Evolutionary conservation across 176 grass and related monocot genomes (phyloP).

Genomic region (Juncus effusus): DNA sequence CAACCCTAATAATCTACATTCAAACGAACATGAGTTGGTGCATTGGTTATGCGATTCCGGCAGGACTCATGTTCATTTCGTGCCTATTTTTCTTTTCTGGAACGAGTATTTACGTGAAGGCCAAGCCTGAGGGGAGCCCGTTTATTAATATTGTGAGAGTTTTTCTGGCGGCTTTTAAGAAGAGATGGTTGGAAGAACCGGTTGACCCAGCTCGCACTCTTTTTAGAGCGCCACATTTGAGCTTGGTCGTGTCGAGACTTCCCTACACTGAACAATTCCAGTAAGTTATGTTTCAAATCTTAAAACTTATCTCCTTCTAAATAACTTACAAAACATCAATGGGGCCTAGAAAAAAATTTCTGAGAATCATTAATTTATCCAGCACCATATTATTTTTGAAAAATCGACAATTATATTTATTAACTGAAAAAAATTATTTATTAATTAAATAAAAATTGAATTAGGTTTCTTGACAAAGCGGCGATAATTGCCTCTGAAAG

Average conservation of each 20-base stretch:
- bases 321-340: too few relatives aligned
- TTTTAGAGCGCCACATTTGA: conserved; percentile 43
- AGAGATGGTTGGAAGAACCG: conserved; percentile 15
- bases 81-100: conserved; percentile 63
- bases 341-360: too few relatives aligned
- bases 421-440: too few relatives aligned
- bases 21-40: conserved; percentile 73
- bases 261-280: conserved; percentile 64
- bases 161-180: conserved; percentile 35
- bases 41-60: conserved; percentile 54
- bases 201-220: conserved; percentile 26
- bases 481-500: conserved; percentile 30
- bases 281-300: conserved; percentile 14
- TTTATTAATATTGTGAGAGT: conserved; percentile 41
- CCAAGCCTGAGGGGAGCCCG: conserved; percentile 53
- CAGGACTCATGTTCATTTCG: conserved; percentile 47
- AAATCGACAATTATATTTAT: too few relatives aligned
- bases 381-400: neutral
- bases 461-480: conserved; percentile 67
- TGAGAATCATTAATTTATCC: neutral
- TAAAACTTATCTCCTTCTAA: too few relatives aligned
- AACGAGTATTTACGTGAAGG: conserved; percentile 44
- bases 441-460: too few relatives aligned
- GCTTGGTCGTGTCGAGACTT: conserved; percentile 44
- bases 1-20: conserved; percentile 68